Conservation (phyloP, 1,284 basidiomycete genomes). For the Puccinia horiana region DNA sequence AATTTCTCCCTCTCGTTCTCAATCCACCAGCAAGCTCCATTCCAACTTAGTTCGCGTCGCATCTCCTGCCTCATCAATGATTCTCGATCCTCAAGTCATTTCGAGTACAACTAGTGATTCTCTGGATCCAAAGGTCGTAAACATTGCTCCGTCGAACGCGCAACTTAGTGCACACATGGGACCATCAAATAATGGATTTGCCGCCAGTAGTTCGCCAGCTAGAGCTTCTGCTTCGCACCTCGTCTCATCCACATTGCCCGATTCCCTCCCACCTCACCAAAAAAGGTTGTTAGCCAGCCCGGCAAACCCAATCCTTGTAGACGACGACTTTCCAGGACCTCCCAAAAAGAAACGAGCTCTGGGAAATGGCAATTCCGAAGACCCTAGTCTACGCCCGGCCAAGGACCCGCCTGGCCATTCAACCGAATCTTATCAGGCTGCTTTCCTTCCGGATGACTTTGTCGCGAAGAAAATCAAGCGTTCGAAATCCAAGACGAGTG, state of each 20-base stretch:
- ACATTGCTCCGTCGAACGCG: neutral
- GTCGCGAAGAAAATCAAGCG: slow-evolving; percentile 42
- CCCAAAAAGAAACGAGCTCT: slow-evolving; percentile 40
- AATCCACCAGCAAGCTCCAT: slow-evolving; percentile 5
- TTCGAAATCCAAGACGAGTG: slow-evolving; percentile 13
- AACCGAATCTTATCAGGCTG: neutral
- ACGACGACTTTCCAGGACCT: slow-evolving; percentile 18
- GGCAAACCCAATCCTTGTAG: slow-evolving; percentile 1
- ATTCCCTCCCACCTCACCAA: slow-evolving; percentile 12
- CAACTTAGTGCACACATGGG: neutral
- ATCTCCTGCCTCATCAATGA: slow-evolving; percentile 5
- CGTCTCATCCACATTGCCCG: slow-evolving; percentile 1
- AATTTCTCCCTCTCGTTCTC: slow-evolving; percentile 14
- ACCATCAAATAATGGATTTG: slow-evolving; percentile 11
- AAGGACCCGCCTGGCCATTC: neutral
- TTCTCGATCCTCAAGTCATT: slow-evolving; percentile 39
- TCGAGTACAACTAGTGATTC: slow-evolving; percentile 14
- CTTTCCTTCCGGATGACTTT: slow-evolving; percentile 12
- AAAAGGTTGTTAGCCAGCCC: slow-evolving; percentile 26
- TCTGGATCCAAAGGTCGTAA: slow-evolving; percentile 19
- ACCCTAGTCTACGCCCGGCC: neutral
- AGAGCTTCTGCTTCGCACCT: neutral
- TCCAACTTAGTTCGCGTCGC: slow-evolving; percentile 7
- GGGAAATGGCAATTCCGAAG: neutral
- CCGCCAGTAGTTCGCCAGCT: slow-evolving; percentile 1